Percentiles rank a stretch among this genome's conserved stretches.
phyloP scores from a whole-genome alignment of 2,329 filamentous ascomycete genomes.

The Alternaria sp. region DNA sequence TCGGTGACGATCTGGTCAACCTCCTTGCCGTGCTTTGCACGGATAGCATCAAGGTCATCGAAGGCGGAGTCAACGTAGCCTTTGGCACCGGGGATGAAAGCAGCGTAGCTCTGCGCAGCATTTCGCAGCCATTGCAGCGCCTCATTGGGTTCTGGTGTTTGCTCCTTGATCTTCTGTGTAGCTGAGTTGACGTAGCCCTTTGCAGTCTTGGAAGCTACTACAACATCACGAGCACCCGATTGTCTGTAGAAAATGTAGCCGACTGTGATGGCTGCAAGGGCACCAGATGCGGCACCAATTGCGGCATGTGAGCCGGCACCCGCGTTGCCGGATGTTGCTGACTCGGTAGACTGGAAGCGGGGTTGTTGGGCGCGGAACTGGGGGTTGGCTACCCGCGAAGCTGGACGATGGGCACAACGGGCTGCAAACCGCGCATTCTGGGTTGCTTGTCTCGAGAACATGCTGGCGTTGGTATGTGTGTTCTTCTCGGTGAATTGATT shows the following conservation, averaged over 20 bases:
- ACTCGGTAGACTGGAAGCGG: constrained; percentile 46
- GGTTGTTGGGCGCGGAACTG: constrained; percentile 39
- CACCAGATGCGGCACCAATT: constrained; percentile 61
- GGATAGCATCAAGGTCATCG: constrained; percentile 73
- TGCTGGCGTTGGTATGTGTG: constrained; percentile 15
- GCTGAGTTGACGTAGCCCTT: constrained; percentile 68
- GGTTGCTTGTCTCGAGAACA: constrained; percentile 46
- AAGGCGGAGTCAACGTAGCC: constrained; percentile 74
- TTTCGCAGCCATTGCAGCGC: constrained; percentile 71
- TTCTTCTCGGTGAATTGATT: constrained; percentile 8
- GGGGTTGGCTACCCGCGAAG: constrained; percentile 33
- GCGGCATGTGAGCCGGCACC: constrained; percentile 51
- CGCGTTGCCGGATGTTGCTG: constrained; percentile 30
- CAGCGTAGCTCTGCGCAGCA: constrained; percentile 72
- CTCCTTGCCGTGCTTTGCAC: constrained; percentile 72
- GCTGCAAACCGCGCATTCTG: constrained; percentile 42
- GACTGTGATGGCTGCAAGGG: constrained; percentile 55
- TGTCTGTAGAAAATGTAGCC: constrained; percentile 64
- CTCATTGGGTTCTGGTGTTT: constrained; percentile 71
- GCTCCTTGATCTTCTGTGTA: constrained; percentile 67
- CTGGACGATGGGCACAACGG: constrained; percentile 40
- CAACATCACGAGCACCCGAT: constrained; percentile 60
- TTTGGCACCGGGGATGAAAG: constrained; percentile 74
- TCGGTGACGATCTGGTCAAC: constrained; percentile 73
- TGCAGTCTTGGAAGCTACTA: constrained; percentile 62